Base-by-base conservation (phyloP, 2,329 filamentous ascomycete species). In the Xylariaceae sp. region DNA sequence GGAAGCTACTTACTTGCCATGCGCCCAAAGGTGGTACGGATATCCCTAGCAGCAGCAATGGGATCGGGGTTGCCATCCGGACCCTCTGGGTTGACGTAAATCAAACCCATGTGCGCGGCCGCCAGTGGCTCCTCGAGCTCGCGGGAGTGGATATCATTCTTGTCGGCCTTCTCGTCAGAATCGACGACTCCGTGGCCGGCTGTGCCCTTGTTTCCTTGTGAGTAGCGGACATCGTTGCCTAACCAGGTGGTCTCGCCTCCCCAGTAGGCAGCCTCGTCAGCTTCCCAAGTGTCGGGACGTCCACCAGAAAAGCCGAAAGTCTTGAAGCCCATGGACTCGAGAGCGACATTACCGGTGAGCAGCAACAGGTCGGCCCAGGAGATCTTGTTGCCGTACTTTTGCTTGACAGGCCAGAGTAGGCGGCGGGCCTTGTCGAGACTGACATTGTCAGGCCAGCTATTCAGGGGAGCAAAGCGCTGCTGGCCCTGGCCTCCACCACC, bases 361-460 rank as follows among this genome's bases (percentile, higher is more conserved):
- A 88, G 72, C 37, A 84, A 63, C 44, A 89, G 66, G 60, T 89
- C 85, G 18, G 85, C 81, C 85, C 85, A 89, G 0, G 85, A 89
- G 64, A 89, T 85, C 72, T 86, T 87, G 73, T 79, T 80, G 62
- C 85, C 85, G 52, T 89, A 89, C 74, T 89, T 89, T 55, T 87
- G 84, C 78, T 89, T 89, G 69, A 89, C 81, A 42, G 85, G 85
- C 82, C 84, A 88, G 32, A 89, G 70, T 42, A 89, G 77, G 49
- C 85, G 84, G 42, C 85, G 85, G 24, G 85, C 85, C 76, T 89
- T 89, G 76, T 89, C 85, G 40, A 89, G 76, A 54, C 73, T 81
- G 57, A 80, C 82, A 52, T 89, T 89, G 67, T 89, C 85, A 32
- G 85, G 85, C 85, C 85, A 89, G 71, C 80, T 81, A 76, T 89